Evolutionary conservation across 306 rosid species (phyloP), one percentile per base, ranked within the genome.

Genomic region (Casuarina glauca): DNA sequence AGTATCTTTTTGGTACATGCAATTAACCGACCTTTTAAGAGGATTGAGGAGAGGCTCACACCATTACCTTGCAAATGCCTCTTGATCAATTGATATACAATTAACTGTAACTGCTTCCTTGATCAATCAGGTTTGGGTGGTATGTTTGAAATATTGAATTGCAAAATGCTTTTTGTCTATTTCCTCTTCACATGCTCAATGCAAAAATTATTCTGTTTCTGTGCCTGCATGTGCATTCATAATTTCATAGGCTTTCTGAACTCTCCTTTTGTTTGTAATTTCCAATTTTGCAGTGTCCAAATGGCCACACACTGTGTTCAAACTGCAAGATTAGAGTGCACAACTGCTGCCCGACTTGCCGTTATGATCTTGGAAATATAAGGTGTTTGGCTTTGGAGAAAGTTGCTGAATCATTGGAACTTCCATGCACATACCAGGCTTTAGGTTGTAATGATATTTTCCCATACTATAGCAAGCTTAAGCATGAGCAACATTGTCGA

Each of bases 361-460:
- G 88, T 69, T 81, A 78, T 19, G 97, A 95, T 54, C 97, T 95
- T 9, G 94, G 91, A 17, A 88, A 91, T 60, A 93, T 95, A 70
- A 86, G 97, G 82, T 95, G 99, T 79, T 87, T 95, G 93, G 99
- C 99, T 60, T 74, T 95, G 89, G 99, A 95, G 86, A 93, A 91
- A 79, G 92, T 95, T 73, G 99, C 97, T 1, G 93, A 89, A 80
- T 93, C 97, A 1, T 83, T 91, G 76, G 97, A 95, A 79, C 95
- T 95, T 52, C 94, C 96, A 36, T 95, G 97, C 93, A 86, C 81
- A 80, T 95, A 91, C 82, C 97, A 87, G 86, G 86, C 78, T 80
- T 81, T 88, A 69, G 97, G 99, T 43, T 93, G 99, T 84, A 88
- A 84, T 74, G 97, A 89, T 76, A 87, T 89, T 77, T 95, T 89